These are phyloP conservation scores for Boletus patriciae DNA, from an alignment of 768 basidiomycete genomes.

Conservation along the genomic window DNA sequence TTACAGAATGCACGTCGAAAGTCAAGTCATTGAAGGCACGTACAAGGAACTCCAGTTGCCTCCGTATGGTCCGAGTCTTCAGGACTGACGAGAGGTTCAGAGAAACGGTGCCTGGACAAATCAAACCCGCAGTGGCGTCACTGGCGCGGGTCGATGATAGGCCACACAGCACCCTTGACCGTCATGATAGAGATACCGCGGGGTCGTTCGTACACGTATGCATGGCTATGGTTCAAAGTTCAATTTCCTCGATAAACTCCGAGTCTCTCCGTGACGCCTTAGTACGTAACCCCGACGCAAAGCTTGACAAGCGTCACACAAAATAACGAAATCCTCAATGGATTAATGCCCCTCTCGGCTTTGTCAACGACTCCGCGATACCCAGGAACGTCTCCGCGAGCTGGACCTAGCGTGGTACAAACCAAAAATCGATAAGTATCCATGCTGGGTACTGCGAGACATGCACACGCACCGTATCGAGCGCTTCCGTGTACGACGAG, in stretches of 20 bases:
- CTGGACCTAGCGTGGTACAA: constrained; percentile 41
- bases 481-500: constrained; percentile 51
- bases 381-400: constrained; percentile 59
- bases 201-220: too few relatives aligned
- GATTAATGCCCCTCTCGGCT: constrained; percentile 52
- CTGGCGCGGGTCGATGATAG: too few relatives aligned
- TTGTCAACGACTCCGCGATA: constrained; percentile 57
- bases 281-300: too few relatives aligned
- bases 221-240: too few relatives aligned
- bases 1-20: neutral
- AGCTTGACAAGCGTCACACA: too few relatives aligned
- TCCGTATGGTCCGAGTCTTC: neutral
- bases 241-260: too few relatives aligned
- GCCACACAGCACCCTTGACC: too few relatives aligned
- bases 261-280: too few relatives aligned
- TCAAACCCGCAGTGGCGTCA: neutral
- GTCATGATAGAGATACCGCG: too few relatives aligned
- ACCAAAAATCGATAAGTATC: neutral
- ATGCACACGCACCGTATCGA: constrained; percentile 44
- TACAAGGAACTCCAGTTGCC: neutral
- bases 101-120: neutral
- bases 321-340: constrained; percentile 13
- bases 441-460: neutral
- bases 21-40: neutral
- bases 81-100: too few relatives aligned